These are phyloP conservation scores for Flaveria trinervia DNA, from an alignment of 129 eudicot species.

Conservation along the genomic window DNA sequence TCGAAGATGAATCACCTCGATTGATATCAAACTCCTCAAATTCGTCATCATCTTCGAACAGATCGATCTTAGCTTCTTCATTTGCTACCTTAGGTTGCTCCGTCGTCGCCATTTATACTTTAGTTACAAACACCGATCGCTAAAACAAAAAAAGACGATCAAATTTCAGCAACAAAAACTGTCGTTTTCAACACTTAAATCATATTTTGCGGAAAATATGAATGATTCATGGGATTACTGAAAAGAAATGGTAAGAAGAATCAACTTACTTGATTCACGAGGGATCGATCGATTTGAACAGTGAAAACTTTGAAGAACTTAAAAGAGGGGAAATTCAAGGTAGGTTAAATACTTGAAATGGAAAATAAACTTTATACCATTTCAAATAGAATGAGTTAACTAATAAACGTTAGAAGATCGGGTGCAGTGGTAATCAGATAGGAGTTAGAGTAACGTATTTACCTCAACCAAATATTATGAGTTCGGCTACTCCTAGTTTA, in stretches of 20 bases:
- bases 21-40: conserved; percentile 68
- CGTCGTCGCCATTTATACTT: conserved; percentile 45
- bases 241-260: background rate
- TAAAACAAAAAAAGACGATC: conserved; percentile 1
- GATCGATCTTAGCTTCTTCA: conserved; percentile 68
- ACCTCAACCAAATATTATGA: too few relatives aligned
- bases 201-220: background rate
- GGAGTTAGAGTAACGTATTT: too few relatives aligned
- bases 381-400: background rate
- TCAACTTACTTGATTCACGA: conserved; percentile 16
- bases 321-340: background rate
- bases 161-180: background rate
- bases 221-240: background rate
- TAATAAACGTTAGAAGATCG: too few relatives aligned
- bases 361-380: background rate
- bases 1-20: conserved; percentile 43
- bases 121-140: background rate
- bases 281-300: conserved; percentile 5
- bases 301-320: background rate
- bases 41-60: conserved; percentile 75
- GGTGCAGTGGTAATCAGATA: too few relatives aligned
- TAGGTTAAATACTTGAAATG: background rate
- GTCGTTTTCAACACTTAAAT: background rate
- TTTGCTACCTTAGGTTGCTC: conserved; percentile 50
- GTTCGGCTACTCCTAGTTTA: too few relatives aligned